Evolutionary conservation across 179 eudicot species (phyloP), one percentile per base, ranked within the genome.

Genomic region (Beta corolliflora): DNA sequence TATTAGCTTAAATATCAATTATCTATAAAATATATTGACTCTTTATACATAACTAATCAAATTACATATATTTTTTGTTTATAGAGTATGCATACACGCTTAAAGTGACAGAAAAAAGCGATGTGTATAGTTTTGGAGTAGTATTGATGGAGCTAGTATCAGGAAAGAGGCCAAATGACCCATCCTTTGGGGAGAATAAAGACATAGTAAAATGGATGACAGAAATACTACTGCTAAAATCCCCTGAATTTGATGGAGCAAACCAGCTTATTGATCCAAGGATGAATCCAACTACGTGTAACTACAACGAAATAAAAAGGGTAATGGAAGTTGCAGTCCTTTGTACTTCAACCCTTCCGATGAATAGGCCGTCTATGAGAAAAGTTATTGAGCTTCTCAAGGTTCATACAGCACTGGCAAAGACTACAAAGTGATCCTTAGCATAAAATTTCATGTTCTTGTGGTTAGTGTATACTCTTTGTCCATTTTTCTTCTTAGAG

Each of bases 61-160:
- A 29, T 29, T 29, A 29, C 0, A 1, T 29, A 1, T 29, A 1
- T 29, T 29, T 12, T n/a, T 54, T 9, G 45, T 15, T 73, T 71
- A 81, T 90, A 93, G 97, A 93, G 75, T 93, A 93, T 80, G 93
- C 79, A 3, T 91, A 93, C 83, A 93, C 97, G 0, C 71, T 90
- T 81, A 91, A 88, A 77, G 91, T 93, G 70, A 90, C 90, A 5
- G 97, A 91, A 80, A 93, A 91, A 79, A 91, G 94, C 64, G 97
- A 93, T 55, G 92, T 93, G 0, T 93, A 90, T 54, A 90, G 97
- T 64, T 90, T 88, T 11, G 97, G 97, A 0, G 91, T 91, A 44
- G 92, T 92, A 44, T 56, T 92, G 25, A 45, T 92, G 86, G 97
- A 92, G 80, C 79, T 92, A 23, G 71, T 92, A 16, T 88, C 89